Percentiles rank a stretch among this genome's conserved stretches.
Evolutionary conservation across 495 filamentous ascomycete genomes (phyloP).

Genomic region (Tuber brumale): DNA sequence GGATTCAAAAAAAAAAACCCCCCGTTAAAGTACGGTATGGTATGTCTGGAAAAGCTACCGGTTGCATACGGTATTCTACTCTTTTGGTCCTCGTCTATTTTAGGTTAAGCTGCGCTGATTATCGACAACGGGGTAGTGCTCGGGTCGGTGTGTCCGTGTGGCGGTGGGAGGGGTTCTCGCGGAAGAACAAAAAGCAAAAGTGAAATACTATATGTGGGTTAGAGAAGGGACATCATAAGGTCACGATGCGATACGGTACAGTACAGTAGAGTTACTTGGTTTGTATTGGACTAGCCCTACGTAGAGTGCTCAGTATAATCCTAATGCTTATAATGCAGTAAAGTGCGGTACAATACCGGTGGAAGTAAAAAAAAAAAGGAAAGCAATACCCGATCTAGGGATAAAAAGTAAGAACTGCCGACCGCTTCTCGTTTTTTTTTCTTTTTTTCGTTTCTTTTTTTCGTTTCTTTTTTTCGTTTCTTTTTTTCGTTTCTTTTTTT

Average conservation of each 20-base stretch:
- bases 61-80: neutral
- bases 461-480: neutral
- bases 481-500: neutral
- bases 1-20: neutral
- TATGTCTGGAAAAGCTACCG: neutral
- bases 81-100: neutral
- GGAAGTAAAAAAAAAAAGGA: neutral
- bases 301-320: neutral
- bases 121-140: neutral
- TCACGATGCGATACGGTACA: neutral
- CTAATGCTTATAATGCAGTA: neutral
- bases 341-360: too few relatives aligned
- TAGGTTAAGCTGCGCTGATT: neutral
- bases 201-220: too few relatives aligned
- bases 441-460: neutral
- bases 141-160: neutral
- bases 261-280: neutral
- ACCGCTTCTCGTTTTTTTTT: neutral
- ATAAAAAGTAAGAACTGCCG: neutral
- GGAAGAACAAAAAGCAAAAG: neutral
- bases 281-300: neutral
- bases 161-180: neutral
- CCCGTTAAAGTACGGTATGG: too few relatives aligned
- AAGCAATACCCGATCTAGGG: neutral
- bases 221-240: neutral